phyloP scores from a whole-genome alignment of 2,329 filamentous ascomycete species.

The Pseudocercospora pini-densiflorae region DNA sequence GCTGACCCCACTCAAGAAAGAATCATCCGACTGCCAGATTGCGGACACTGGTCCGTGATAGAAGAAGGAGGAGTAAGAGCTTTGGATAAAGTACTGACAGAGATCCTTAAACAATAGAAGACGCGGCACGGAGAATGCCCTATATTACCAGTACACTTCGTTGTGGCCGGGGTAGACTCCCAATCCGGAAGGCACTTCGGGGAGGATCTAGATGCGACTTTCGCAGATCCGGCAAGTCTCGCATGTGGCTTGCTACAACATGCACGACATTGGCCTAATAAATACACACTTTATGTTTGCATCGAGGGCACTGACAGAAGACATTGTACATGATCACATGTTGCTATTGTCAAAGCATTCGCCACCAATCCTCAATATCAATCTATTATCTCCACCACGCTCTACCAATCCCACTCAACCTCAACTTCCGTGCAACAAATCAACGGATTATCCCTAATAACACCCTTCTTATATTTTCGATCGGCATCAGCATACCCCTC shows the following conservation, averaged over 20 bases:
- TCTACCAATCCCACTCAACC: slow-evolving; percentile 7
- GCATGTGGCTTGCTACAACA: not conserved
- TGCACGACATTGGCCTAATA: too few relatives aligned
- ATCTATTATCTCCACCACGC: not conserved
- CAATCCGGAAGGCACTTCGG: not conserved
- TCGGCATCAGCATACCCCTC: slow-evolving; percentile 32
- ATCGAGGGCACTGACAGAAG: too few relatives aligned
- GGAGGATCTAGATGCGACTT: not conserved
- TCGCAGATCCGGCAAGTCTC: not conserved
- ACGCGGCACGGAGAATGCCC: not conserved
- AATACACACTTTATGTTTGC: too few relatives aligned
- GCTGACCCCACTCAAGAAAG: slow-evolving; percentile 37
- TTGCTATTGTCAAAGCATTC: not conserved
- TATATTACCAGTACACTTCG: not conserved
- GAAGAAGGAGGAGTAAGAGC: slow-evolving; percentile 42
- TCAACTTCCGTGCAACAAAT: slow-evolving; percentile 28
- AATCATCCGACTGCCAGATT: slow-evolving; percentile 53
- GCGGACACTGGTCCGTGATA: slow-evolving; percentile 60
- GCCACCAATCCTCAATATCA: not conserved
- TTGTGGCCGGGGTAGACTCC: not conserved
- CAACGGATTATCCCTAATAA: slow-evolving; percentile 30
- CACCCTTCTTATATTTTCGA: slow-evolving; percentile 31
- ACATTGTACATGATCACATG: not conserved
- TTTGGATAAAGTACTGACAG: slow-evolving; percentile 18
- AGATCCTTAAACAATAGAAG: not conserved